These are phyloP conservation scores for Hypoxylon sp. DNA, from an alignment of 2,329 filamentous ascomycete species.

Conservation along the genomic window DNA sequence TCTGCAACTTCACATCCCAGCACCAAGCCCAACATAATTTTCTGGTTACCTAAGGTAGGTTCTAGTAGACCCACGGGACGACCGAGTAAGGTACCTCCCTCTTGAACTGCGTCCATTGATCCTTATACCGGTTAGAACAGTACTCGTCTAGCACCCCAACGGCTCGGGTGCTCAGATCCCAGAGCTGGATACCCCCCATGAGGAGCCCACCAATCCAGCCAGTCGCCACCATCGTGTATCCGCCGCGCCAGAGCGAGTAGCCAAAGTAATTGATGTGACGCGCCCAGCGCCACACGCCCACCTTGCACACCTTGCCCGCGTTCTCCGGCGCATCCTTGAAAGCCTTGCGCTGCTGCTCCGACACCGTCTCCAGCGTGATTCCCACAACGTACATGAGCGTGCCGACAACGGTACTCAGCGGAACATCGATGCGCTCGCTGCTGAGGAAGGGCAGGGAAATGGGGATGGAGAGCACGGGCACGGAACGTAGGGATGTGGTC, in stretches of 20 bases:
- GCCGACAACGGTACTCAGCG: constrained; percentile 63
- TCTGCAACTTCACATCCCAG: background rate
- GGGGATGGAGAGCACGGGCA: constrained; percentile 29
- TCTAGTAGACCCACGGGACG: constrained; percentile 58
- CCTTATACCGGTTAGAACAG: constrained; percentile 57
- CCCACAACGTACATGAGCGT: constrained; percentile 65
- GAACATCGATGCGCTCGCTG: constrained; percentile 53
- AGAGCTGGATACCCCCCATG: constrained; percentile 52
- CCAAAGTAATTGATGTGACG: constrained; percentile 61
- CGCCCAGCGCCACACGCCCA: constrained; percentile 58
- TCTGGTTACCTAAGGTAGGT: background rate
- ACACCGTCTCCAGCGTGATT: constrained; percentile 67
- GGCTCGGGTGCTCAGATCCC: constrained; percentile 53
- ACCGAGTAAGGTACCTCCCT: constrained; percentile 57
- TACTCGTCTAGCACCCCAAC: constrained; percentile 57
- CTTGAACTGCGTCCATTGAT: constrained; percentile 59
- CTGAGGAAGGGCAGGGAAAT: constrained; percentile 45
- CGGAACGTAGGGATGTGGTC: constrained; percentile 59
- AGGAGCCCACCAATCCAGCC: constrained; percentile 56
- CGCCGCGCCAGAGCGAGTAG: constrained; percentile 54
- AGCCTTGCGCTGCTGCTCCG: constrained; percentile 68
- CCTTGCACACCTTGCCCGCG: constrained; percentile 57
- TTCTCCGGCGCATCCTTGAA: constrained; percentile 59
- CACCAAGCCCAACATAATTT: background rate
- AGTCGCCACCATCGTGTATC: constrained; percentile 55